Percentiles rank a stretch among this genome's conserved stretches.
phyloP scores from a whole-genome alignment of 2,329 filamentous ascomycete genomes.

The Chaetomium olivaceum region DNA sequence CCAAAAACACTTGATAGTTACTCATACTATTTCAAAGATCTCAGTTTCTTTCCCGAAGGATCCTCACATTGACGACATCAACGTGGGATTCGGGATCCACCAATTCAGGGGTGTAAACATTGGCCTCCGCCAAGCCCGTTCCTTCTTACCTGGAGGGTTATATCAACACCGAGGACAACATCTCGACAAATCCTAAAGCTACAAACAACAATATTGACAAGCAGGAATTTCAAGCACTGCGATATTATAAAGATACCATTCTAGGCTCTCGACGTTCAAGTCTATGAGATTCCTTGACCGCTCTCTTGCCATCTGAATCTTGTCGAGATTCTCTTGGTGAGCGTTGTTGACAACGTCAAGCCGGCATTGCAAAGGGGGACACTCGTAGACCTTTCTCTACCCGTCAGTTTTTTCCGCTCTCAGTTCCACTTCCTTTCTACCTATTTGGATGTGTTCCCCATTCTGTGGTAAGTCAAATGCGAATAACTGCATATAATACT shows the following conservation, averaged over 20 bases:
- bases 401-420: constrained; percentile 38
- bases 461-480: constrained; percentile 81
- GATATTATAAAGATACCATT: not conserved
- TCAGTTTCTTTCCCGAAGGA: not conserved
- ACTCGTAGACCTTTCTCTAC: constrained; percentile 56
- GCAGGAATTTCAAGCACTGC: not conserved
- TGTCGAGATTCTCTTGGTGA: constrained; percentile 75
- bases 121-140: constrained; percentile 10
- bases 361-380: constrained; percentile 66
- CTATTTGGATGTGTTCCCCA: constrained; percentile 67
- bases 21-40: not conserved
- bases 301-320: constrained; percentile 70
- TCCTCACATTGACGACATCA: not conserved
- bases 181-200: not conserved
- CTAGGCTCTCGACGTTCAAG: constrained; percentile 48
- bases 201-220: constrained; percentile 15
- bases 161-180: not conserved
- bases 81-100: not conserved
- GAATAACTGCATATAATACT: constrained; percentile 72
- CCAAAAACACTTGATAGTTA: too few species aligned
- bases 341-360: constrained; percentile 66
- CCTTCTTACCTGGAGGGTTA: not conserved
- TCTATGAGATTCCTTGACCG: constrained; percentile 62
- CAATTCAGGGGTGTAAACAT: constrained; percentile 15
- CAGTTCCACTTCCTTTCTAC: too few species aligned